These are phyloP conservation scores for Breynia disticha DNA, from an alignment of 441 rosid genomes.

Conservation along the genomic window DNA sequence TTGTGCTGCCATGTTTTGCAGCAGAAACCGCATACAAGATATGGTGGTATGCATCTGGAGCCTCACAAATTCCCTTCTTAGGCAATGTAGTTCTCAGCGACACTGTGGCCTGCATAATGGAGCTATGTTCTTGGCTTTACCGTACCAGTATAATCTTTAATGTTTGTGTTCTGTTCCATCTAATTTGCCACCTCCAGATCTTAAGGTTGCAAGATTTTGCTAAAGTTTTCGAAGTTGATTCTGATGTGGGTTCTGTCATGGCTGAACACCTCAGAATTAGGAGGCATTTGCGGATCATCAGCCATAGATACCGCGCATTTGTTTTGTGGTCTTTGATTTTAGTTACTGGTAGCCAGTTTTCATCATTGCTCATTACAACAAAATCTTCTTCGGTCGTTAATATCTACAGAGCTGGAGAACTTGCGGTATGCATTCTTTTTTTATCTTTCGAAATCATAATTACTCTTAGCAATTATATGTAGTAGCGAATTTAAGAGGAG, in stretches of 20 bases:
- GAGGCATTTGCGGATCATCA: conserved; percentile 75
- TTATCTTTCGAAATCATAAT: neutral
- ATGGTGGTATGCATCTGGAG: conserved; percentile 98
- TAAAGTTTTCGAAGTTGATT: conserved; percentile 50
- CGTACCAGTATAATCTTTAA: conserved; percentile 72
- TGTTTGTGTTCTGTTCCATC: conserved; percentile 72
- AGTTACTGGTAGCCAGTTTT: conserved; percentile 78
- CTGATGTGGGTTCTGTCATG: conserved; percentile 62
- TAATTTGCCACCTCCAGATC: conserved; percentile 84
- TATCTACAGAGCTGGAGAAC: conserved; percentile 68
- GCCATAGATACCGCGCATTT: conserved; percentile 68
- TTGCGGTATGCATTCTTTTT: conserved; percentile 38
- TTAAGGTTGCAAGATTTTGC: conserved; percentile 86
- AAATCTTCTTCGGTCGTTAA: conserved; percentile 40
- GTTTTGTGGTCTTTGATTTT: conserved; percentile 53
- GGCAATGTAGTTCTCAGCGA: conserved; percentile 72
- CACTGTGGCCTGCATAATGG: conserved; percentile 69
- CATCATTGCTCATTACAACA: conserved; percentile 72
- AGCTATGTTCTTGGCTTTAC: conserved; percentile 81
- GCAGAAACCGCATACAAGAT: conserved; percentile 73
- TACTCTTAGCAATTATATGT: too few species aligned
- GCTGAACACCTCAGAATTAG: conserved; percentile 76
- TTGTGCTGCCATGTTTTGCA: conserved; percentile 65
- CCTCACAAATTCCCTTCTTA: conserved; percentile 79
- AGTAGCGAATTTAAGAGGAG: too few species aligned